Evolutionary conservation across 2,329 filamentous ascomycete genomes (phyloP), one percentile per base, ranked within the genome.

Genomic region (Nothopassalora personata): DNA sequence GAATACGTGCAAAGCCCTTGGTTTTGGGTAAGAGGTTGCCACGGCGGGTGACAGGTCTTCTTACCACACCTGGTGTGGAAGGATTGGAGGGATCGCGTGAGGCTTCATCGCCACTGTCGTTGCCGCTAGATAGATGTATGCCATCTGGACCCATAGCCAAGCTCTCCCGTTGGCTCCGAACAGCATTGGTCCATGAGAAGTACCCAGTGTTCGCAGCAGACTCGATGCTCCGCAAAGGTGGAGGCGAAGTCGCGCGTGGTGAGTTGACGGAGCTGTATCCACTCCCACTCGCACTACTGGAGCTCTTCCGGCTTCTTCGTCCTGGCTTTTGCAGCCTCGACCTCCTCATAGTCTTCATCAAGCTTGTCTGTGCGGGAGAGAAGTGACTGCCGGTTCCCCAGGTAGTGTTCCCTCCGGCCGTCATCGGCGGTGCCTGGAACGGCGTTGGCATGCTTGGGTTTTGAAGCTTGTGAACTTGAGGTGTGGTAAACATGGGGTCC

Each of bases 11-110:
- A 73, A 99, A 99, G 0, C 88, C 91, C 76, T 96, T 96, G 0
- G 93, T 94, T 79, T 97, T 99, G 11, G 95, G 94, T 71, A 99
- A 75, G 61, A 99, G 81, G 74, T 96, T 99, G 7, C 92, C 90
- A 60, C 93, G 84, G 54, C 94, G 83, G 6, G 91, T 95, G 6
- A 97, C 93, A 1, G 87, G 84, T 62, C 92, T 83, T 62, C 89
- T 84, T 62, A 96, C 88, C 15, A 96, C 91, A 58, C 86, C 89
- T 53, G 89, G 83, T 57, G 87, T 86, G 52, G 73, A 75, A 23
- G 73, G 76, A 36, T 71, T 63, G 31, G 69, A 77, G 7, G 79
- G 81, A 51, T 51, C 49, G 30, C 30, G 49, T 60, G 78, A 79
- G 5, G 74, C 78, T 64, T 84, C 85, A 64, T 93, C 89, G 13